Evolutionary conservation across 2,329 filamentous ascomycete genomes (phyloP), one percentile per base, ranked within the genome.

Genomic region (Colletotrichum eleusines): DNA sequence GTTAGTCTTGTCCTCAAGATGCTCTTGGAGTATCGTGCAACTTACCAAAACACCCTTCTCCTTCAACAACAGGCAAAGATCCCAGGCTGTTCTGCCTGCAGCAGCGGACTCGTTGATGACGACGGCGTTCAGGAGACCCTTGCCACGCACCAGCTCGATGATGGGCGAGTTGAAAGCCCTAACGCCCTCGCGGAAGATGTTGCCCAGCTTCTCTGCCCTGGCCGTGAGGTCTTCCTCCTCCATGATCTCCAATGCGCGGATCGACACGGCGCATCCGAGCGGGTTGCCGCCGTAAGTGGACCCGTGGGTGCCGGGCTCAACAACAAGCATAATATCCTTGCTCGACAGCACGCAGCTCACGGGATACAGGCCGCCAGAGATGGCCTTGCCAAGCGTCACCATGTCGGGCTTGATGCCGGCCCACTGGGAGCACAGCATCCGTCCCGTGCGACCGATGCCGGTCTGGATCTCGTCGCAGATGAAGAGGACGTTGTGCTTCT

Each of bases 391-490:
- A 42, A 99, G 90, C 58, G 97, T 91, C 31, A 99, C 92, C 78
- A 99, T 88, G 80, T 99, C 96, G 48, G 95, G 96, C 86, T 95
- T 97, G 86, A 99, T 94, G 75, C 91, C 93, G 67, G 93, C 91
- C 95, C 96, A 98, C 83, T 99, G 90, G 78, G 93, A 92, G 87
- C 94, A 97, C 65, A 99, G 90, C 85, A 99, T 92, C 78, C 92
- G 93, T 63, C 96, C 96, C 23, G 96, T 99, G 74, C 96, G 91
- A 65, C 94, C 96, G 79, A 99, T 97, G 75, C 95, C 95, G 6
- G 96, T 99, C 84, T 99, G 96, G 77, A 99, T 98, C 87, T 99
- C 96, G 80, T 99, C 96, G 81, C 94, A 97, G 81, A 99, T 98
- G 79, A 99, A 85, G 58, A 99, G 90, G 48, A 97, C 94, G 74